Evolutionary conservation across 2,329 filamentous ascomycete genomes (phyloP).

Genomic region (Cytospora mali): DNA sequence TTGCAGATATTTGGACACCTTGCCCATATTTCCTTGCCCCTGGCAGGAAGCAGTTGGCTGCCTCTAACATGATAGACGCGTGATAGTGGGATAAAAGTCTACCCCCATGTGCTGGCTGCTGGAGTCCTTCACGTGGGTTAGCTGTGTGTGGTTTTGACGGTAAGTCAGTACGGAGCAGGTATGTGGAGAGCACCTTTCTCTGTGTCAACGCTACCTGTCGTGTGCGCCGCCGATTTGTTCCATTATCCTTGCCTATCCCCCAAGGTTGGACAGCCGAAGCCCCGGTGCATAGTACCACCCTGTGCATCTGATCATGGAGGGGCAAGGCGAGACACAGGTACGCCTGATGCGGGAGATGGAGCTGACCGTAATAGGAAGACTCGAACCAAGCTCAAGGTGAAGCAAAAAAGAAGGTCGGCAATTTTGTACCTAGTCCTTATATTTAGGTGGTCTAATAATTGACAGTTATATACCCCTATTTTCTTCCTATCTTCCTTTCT

Average conservation of each 20-base stretch:
- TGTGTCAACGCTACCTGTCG: slow-evolving; percentile 1
- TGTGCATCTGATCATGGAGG: slow-evolving; percentile 11
- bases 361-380: slow-evolving; percentile 2
- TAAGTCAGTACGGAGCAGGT: not conserved
- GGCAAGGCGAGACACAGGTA: slow-evolving; percentile 19
- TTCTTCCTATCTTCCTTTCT: too few species aligned
- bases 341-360: slow-evolving; percentile 19
- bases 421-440: not conserved
- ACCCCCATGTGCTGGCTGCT: not conserved
- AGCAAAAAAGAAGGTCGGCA: not conserved
- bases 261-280: not conserved
- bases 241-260: not conserved
- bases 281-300: not conserved
- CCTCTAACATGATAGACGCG: not conserved
- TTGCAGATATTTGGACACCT: not conserved
- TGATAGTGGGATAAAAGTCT: not conserved
- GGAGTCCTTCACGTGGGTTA: not conserved
- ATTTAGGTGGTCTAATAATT: not conserved
- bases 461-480: not conserved
- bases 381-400: not conserved
- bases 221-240: not conserved
- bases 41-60: not conserved
- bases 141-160: not conserved
- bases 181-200: not conserved
- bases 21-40: not conserved